Conservation (phyloP, 495 filamentous ascomycete genomes). For the Penicillium odoratum region DNA sequence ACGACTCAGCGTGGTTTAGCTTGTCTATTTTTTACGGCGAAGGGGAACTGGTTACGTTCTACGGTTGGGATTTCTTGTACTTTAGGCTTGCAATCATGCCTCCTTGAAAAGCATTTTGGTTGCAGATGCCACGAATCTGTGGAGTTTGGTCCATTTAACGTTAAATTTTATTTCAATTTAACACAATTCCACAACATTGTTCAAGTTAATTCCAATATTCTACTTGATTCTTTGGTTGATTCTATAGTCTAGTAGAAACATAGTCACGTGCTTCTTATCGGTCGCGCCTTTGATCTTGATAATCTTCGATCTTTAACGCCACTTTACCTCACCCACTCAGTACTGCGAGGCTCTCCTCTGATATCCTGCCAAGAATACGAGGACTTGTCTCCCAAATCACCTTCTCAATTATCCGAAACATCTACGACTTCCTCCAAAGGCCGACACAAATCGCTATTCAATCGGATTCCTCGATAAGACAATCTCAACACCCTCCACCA, state of each 20-base stretch:
- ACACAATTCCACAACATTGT: too few species aligned
- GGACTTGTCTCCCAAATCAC: not conserved
- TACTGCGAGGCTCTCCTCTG: not conserved
- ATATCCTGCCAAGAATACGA: not conserved
- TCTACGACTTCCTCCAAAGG: not conserved
- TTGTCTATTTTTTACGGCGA: constrained; percentile 18
- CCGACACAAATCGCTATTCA: not conserved
- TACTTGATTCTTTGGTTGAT: too few species aligned
- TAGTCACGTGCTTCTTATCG: constrained; percentile 5
- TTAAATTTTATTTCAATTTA: too few species aligned
- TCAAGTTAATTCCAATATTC: too few species aligned
- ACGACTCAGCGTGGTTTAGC: constrained; percentile 16
- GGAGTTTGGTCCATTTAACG: not conserved
- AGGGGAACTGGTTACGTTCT: constrained; percentile 15
- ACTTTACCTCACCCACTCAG: not conserved
- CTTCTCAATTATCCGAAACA: not conserved
- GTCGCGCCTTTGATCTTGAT: constrained; percentile 8
- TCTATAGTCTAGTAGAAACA: too few species aligned
- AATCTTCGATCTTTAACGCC: not conserved
- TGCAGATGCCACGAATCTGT: not conserved
- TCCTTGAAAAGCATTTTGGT: not conserved
- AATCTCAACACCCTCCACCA: constrained; percentile 43
- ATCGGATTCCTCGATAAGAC: not conserved
- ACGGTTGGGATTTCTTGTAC: constrained; percentile 14
- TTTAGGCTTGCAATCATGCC: not conserved